A percentile compares a stretch with the other conserved stretches of the same genome.
Conservation (phyloP, 768 basidiomycete genomes). For the Rhodotorula paludigena region DNA sequence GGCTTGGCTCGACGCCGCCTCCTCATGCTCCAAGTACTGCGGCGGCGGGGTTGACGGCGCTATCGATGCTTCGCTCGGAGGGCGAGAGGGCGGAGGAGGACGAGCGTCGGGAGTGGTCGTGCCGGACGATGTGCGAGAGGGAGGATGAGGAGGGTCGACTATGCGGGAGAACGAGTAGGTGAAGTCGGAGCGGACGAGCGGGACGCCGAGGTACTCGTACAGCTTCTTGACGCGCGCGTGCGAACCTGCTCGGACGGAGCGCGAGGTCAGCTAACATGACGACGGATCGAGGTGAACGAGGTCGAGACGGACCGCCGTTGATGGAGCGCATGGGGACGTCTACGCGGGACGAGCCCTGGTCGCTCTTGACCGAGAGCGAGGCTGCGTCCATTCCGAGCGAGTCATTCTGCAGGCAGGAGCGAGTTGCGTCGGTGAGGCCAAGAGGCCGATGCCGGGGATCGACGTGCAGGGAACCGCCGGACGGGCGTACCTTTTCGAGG, state of each 20-base stretch:
- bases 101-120: slow-evolving; percentile 14
- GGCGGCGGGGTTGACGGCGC: neutral
- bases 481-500: slow-evolving; percentile 62
- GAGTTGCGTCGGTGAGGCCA: neutral
- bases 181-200: slow-evolving; percentile 58
- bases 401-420: slow-evolving; percentile 54
- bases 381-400: slow-evolving; percentile 66
- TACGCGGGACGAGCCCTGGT: slow-evolving; percentile 51
- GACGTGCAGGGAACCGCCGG: neutral
- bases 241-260: slow-evolving; percentile 58
- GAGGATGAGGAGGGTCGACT: slow-evolving; percentile 45
- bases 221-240: slow-evolving; percentile 66
- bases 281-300: neutral
- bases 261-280: neutral
- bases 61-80: no score
- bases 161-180: slow-evolving; percentile 63
- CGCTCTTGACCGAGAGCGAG: slow-evolving; percentile 45
- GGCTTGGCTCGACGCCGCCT: neutral
- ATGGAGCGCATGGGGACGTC: slow-evolving; percentile 80
- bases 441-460: neutral
- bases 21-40: neutral
- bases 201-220: slow-evolving; percentile 60
- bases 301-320: slow-evolving; percentile 60
- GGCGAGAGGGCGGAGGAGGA: slow-evolving; percentile 43
- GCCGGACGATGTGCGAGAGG: neutral